These are phyloP conservation scores for Hypomyces perniciosus DNA, from an alignment of 2,329 filamentous ascomycete genomes.

Conservation along the genomic window DNA sequence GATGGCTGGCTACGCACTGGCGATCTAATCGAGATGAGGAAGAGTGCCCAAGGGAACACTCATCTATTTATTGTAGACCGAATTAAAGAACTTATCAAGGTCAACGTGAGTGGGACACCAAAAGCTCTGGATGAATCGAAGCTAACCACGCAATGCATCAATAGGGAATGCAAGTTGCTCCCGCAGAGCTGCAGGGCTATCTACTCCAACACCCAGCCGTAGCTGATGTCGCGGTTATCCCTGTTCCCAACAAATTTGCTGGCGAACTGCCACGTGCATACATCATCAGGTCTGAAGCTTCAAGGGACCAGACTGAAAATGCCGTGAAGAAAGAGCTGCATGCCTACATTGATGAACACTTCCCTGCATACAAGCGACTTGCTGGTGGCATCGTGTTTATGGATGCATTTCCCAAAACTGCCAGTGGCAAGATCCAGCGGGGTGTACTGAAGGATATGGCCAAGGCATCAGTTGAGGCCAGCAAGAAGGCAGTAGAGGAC, in stretches of 20 bases:
- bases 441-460: conserved; percentile 39
- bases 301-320: conserved; percentile 45
- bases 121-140: too few species aligned
- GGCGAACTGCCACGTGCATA: conserved; percentile 54
- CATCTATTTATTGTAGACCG: conserved; percentile 20
- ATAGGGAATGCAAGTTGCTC: conserved; percentile 66
- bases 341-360: conserved; percentile 37
- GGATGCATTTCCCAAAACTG: conserved; percentile 53
- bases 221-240: conserved; percentile 63
- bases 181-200: conserved; percentile 64
- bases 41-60: conserved; percentile 38
- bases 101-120: conserved; percentile 25
- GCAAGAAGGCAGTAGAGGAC: background rate
- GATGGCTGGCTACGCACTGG: conserved; percentile 25
- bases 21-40: conserved; percentile 53
- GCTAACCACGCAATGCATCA: background rate
- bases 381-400: conserved; percentile 45
- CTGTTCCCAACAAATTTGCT: conserved; percentile 47
- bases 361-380: conserved; percentile 43
- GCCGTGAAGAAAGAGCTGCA: conserved; percentile 38
- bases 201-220: conserved; percentile 60
- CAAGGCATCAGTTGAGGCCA: conserved; percentile 15
- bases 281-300: conserved; percentile 41
- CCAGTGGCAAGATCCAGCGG: conserved; percentile 52
- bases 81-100: conserved; percentile 50